Evolutionary conservation across 75 land plant species (phyloP).

Genomic region (Pseudotsuga menziesii): DNA sequence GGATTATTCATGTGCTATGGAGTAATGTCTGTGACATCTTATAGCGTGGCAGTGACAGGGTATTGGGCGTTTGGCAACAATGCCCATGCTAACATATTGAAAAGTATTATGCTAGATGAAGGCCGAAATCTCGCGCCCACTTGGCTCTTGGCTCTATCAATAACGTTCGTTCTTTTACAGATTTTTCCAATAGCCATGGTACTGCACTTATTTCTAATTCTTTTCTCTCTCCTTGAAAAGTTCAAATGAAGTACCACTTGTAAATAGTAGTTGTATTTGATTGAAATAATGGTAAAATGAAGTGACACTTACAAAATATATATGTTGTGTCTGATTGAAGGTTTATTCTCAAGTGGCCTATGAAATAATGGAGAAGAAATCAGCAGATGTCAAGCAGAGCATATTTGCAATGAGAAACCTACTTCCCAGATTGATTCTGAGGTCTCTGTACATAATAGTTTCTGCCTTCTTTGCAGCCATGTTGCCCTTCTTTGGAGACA

Average conservation of each 20-base stretch:
- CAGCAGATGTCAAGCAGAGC: constrained; percentile 64
- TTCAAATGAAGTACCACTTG: too few species aligned
- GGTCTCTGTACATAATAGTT: constrained; percentile 50
- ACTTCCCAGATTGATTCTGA: constrained; percentile 59
- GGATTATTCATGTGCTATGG: constrained; percentile 73
- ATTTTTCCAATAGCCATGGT: constrained; percentile 83
- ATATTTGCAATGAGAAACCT: constrained; percentile 71
- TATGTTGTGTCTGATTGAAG: too few species aligned
- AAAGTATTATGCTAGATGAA: constrained; percentile 54
- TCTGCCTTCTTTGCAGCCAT: constrained; percentile 81
- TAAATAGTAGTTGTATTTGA: too few species aligned
- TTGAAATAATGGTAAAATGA: constrained; percentile 53
- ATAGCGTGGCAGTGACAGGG: constrained; percentile 67
- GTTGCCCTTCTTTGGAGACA: constrained; percentile 96
- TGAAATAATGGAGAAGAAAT: constrained; percentile 80
- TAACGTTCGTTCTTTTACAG: constrained; percentile 59
- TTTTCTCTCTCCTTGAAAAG: not conserved
- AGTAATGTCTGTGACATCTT: constrained; percentile 67
- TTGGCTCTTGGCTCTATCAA: constrained; percentile 62
- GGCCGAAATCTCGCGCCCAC: constrained; percentile 65
- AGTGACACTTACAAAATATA: too few species aligned
- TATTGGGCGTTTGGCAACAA: constrained; percentile 89
- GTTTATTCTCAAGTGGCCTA: constrained; percentile 71
- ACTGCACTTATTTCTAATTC: constrained; percentile 7
- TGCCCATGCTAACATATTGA: constrained; percentile 60